Evolutionary conservation across 1,139 yeast genomes (phyloP).

Genomic region (Yueomyces sp.): DNA sequence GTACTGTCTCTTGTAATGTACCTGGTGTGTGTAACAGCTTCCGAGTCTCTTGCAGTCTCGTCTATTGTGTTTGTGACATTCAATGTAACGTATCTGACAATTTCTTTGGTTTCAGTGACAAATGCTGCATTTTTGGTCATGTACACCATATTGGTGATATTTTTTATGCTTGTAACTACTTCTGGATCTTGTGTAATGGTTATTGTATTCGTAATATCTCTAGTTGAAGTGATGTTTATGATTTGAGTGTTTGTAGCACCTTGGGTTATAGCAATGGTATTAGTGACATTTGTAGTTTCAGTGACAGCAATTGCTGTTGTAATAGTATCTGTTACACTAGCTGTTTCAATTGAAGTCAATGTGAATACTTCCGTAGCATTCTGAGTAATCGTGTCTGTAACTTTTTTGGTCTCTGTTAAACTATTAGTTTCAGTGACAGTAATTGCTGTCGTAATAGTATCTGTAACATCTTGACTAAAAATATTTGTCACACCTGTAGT

Average conservation of each 20-base stretch:
- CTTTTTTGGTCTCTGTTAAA: constrained; percentile 1
- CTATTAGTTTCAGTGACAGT: neutral
- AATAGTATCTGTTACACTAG: constrained; percentile 2
- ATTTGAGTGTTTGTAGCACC: neutral
- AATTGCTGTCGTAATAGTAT: neutral
- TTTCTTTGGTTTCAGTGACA: no score
- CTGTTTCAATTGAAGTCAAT: neutral
- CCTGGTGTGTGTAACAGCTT: no score
- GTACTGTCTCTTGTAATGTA: no score
- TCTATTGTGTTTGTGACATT: no score
- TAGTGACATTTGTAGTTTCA: neutral
- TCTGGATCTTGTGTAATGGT: neutral
- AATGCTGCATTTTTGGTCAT: no score
- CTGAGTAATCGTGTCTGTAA: constrained; percentile 1
- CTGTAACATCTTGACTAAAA: neutral
- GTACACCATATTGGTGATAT: neutral
- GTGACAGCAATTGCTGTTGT: neutral
- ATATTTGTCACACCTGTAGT: neutral
- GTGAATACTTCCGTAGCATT: neutral
- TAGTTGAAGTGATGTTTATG: neutral
- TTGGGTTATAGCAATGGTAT: neutral
- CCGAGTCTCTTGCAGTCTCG: no score
- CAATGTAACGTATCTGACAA: no score
- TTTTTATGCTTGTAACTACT: neutral
- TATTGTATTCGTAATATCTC: neutral